phyloP scores from a whole-genome alignment of 1,284 basidiomycete genomes.

The Leccinum fallax region DNA sequence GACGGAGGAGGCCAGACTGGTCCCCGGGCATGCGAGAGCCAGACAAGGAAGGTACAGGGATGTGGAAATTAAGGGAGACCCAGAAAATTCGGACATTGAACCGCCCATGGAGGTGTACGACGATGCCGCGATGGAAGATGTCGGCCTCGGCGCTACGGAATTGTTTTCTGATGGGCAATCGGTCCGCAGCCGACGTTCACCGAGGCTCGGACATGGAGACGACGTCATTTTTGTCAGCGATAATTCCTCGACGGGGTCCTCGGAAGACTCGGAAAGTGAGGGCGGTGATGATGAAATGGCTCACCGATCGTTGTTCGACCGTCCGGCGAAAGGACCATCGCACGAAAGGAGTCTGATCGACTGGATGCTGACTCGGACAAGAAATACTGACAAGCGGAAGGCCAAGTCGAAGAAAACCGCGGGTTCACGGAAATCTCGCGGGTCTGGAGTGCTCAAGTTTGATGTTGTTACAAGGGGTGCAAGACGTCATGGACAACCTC shows the following conservation, averaged over 20 bases:
- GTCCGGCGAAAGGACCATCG: conserved; percentile 22
- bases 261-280: conserved; percentile 31
- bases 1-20: conserved; percentile 36
- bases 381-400: conserved; percentile 31
- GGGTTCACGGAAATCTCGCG: conserved; percentile 12
- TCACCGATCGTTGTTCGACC: conserved; percentile 35
- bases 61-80: conserved; percentile 46
- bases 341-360: conserved; percentile 54
- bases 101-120: background rate
- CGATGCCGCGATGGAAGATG: background rate
- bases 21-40: conserved; percentile 49
- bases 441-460: conserved; percentile 15
- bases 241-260: conserved; percentile 23
- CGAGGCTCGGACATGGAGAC: background rate
- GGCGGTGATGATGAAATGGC: conserved; percentile 34
- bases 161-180: conserved; percentile 20
- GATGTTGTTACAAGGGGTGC: conserved; percentile 43
- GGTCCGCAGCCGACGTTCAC: conserved; percentile 7
- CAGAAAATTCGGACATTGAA: conserved; percentile 48
- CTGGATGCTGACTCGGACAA: conserved; percentile 55
- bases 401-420: conserved; percentile 10
- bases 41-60: conserved; percentile 37
- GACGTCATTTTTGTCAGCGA: conserved; percentile 33
- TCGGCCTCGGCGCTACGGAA: background rate
- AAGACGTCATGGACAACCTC: conserved; percentile 34